Evolutionary conservation across 176 grass and related monocot species (phyloP).

Genomic region (Eleusine coracana): DNA sequence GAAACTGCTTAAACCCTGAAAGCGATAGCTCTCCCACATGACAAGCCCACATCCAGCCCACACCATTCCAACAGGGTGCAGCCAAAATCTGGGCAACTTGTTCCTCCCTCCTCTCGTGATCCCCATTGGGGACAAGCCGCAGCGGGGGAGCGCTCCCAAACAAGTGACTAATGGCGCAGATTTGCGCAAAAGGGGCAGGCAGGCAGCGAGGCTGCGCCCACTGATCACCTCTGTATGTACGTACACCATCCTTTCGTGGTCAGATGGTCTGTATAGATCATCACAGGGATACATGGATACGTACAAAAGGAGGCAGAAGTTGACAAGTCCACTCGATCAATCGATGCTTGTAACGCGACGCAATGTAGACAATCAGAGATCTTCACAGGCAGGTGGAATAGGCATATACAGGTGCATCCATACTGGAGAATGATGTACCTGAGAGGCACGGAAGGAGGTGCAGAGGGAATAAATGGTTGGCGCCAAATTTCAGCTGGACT

Average conservation of each 20-base stretch:
- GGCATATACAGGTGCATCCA: conserved; percentile 3
- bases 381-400: neutral
- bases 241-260: conserved; percentile 37
- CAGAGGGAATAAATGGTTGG: neutral
- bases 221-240: conserved; percentile 33
- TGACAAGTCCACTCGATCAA: neutral
- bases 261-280: conserved; percentile 47
- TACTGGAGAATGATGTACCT: conserved; percentile 31
- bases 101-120: conserved; percentile 68
- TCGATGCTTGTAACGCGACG: conserved; percentile 9
- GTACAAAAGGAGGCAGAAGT: conserved; percentile 30
- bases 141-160: conserved; percentile 48
- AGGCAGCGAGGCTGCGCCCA: conserved; percentile 41
- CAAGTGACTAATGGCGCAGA: conserved; percentile 43
- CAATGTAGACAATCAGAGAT: conserved; percentile 20
- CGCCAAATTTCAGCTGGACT: conserved; percentile 21
- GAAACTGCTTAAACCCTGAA: conserved; percentile 47
- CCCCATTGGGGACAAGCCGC: conserved; percentile 36
- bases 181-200: conserved; percentile 36
- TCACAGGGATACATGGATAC: conserved; percentile 35
- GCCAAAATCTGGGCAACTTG: conserved; percentile 68
- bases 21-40: conserved; percentile 47
- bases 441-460: conserved; percentile 17
- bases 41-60: conserved; percentile 48
- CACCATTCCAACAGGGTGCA: conserved; percentile 41